Evolutionary conservation across 805 yeast genomes (phyloP).

Genomic region (Lipomyces mesembrius): DNA sequence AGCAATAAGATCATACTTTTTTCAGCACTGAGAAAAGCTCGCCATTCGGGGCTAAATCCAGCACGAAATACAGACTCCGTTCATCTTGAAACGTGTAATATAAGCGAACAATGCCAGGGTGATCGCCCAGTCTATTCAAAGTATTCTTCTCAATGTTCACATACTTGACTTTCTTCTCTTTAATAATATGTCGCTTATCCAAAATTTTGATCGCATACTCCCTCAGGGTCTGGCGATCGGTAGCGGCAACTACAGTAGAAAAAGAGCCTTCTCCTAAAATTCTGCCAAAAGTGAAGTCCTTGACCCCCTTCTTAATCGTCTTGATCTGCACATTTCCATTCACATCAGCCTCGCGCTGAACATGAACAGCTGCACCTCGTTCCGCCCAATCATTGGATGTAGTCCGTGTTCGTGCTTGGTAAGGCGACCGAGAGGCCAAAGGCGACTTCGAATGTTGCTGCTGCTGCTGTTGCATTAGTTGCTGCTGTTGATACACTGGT

Average conservation of each 20-base stretch:
- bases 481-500: conserved; percentile 18
- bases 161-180: conserved; percentile 92
- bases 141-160: conserved; percentile 95
- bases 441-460: neutral
- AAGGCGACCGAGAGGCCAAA: neutral
- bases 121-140: conserved; percentile 82
- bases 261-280: conserved; percentile 95
- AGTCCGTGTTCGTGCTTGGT: conserved; percentile 14
- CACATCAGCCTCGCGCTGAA: conserved; percentile 52
- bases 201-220: conserved; percentile 90
- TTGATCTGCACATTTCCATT: conserved; percentile 58
- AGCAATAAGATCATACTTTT: conserved; percentile 43
- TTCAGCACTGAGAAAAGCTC: conserved; percentile 82
- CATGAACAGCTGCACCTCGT: conserved; percentile 62
- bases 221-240: conserved; percentile 71
- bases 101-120: conserved; percentile 91
- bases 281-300: conserved; percentile 87
- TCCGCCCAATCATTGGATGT: conserved; percentile 57
- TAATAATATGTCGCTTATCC: conserved; percentile 88
- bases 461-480: conserved; percentile 12
- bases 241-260: conserved; percentile 88
- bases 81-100: conserved; percentile 96
- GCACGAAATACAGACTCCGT: conserved; percentile 81
- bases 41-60: conserved; percentile 95
- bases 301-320: conserved; percentile 60